Evolutionary conservation across 805 yeast genomes (phyloP), one percentile per base, ranked within the genome.

Genomic region (Saccharomycopsis fermentans): DNA sequence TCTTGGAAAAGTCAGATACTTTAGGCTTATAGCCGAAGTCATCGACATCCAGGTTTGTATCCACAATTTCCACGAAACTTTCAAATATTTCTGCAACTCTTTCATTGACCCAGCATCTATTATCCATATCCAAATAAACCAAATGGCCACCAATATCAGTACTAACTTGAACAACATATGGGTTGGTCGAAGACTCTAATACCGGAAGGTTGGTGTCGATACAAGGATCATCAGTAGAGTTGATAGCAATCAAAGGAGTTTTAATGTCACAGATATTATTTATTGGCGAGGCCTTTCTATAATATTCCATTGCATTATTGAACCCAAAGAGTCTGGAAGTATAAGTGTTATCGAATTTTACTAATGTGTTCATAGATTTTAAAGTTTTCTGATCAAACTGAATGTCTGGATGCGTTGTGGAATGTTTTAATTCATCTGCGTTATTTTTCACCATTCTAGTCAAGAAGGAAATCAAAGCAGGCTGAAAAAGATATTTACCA

Each of bases 71-170:
- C 34, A 69, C 70, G 66, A 77, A 77, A n/a, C 71, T 70, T 37
- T 61, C 61, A 35, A 79, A 71, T 65, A 70, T 77, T 19, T 73
- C 67, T 17, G 71, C 71, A 39, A 79, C 70, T 55, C 76, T 76
- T 34, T 70, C 68, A 11, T 73, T 68, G 40, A 74, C 78, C 83
- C 84, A 80, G 55, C 80, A 74, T 34, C 75, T 71, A 40, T 77
- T 74, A 48, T 76, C 69, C 6, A 67, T 63, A 57, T 78, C 74
- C 43, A 79, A 65, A 58, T 73, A 80, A 1, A 80, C 86, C 66
- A 85, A 75, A 67, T 86, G 94, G 6, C 92, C 92, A 63, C 94
- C 94, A 14, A 82, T 66, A 56, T 83, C 80, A 0, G 89, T 79
- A 52, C 80, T 77, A 4, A 81, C 73, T 69, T 83, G 70, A 35